Evolutionary conservation across 768 basidiomycete genomes (phyloP).

Genomic region (Russula abietina): DNA sequence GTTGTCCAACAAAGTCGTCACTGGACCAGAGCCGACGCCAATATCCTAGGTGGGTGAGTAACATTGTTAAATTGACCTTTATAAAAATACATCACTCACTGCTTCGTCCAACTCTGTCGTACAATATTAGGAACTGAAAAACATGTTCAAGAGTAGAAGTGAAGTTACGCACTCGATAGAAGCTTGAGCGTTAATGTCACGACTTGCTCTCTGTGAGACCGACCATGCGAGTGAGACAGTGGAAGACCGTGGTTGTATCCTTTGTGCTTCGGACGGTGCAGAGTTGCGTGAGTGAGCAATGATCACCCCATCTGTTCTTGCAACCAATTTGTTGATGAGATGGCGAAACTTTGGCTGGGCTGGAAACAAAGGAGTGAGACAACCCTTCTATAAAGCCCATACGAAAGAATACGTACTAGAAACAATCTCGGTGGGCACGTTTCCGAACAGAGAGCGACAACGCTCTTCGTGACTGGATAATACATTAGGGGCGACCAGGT

Average conservation of each 20-base stretch:
- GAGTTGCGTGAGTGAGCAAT: background rate
- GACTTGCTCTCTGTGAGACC: constrained; percentile 6
- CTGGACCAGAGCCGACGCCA: constrained; percentile 7
- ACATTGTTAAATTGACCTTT: background rate
- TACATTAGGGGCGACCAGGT: background rate
- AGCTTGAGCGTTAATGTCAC: background rate
- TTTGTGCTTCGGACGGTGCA: background rate
- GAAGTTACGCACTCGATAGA: constrained; percentile 5
- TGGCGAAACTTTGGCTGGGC: background rate
- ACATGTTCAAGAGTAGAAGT: background rate
- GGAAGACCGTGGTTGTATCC: background rate
- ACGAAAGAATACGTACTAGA: constrained; percentile 5
- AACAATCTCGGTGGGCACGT: background rate
- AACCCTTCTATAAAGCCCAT: background rate
- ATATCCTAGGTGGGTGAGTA: background rate
- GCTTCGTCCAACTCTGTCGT: constrained; percentile 6
- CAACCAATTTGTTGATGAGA: background rate
- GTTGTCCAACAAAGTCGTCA: background rate
- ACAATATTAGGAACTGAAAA: background rate
- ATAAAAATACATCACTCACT: constrained; percentile 3
- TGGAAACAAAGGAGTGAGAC: background rate
- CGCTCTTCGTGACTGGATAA: background rate
- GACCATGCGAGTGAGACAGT: constrained; percentile 11
- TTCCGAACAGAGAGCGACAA: background rate
- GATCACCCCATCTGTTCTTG: background rate